Evolutionary conservation across 768 basidiomycete genomes (phyloP).

Genomic region (Amanita pseudoporphyria): DNA sequence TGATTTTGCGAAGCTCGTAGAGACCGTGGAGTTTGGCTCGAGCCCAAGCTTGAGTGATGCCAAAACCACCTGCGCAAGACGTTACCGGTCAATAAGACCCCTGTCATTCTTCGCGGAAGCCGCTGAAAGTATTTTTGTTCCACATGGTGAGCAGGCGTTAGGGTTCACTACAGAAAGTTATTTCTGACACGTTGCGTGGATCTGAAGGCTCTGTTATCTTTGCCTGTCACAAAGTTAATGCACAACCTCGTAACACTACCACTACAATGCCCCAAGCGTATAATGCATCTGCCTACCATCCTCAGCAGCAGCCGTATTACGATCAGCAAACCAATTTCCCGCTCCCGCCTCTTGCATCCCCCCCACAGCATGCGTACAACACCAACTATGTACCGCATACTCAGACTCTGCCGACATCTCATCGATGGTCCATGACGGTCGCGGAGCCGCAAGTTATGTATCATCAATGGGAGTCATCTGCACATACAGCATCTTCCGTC

Average conservation of each 20-base stretch:
- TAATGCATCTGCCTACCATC: slow-evolving; percentile 25
- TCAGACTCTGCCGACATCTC: slow-evolving; percentile 19
- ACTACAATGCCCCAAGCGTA: slow-evolving; percentile 39
- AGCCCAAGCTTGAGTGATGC: slow-evolving; percentile 51
- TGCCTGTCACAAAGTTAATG: slow-evolving; percentile 59
- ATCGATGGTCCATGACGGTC: slow-evolving; percentile 31
- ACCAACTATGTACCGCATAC: slow-evolving; percentile 25
- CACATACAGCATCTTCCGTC: slow-evolving; percentile 20
- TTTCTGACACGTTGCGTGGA: slow-evolving; percentile 20
- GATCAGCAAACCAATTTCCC: slow-evolving; percentile 33
- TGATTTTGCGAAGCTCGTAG: slow-evolving; percentile 53
- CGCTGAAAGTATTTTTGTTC: slow-evolving; percentile 85
- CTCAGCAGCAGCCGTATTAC: slow-evolving; percentile 28
- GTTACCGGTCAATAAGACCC: slow-evolving; percentile 66
- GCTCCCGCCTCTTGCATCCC: slow-evolving; percentile 29
- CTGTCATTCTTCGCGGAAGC: slow-evolving; percentile 51
- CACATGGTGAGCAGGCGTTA: slow-evolving; percentile 57
- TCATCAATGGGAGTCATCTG: slow-evolving; percentile 21
- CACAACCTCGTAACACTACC: slow-evolving; percentile 30
- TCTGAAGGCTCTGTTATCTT: slow-evolving; percentile 57
- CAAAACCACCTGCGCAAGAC: slow-evolving; percentile 79
- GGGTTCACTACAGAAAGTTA: slow-evolving; percentile 15
- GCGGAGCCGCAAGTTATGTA: slow-evolving; percentile 16
- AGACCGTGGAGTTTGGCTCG: slow-evolving; percentile 54
- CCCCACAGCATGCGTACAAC: slow-evolving; percentile 22